Conservation (phyloP, 306 rosid species). For the Gillenia trifoliata region DNA sequence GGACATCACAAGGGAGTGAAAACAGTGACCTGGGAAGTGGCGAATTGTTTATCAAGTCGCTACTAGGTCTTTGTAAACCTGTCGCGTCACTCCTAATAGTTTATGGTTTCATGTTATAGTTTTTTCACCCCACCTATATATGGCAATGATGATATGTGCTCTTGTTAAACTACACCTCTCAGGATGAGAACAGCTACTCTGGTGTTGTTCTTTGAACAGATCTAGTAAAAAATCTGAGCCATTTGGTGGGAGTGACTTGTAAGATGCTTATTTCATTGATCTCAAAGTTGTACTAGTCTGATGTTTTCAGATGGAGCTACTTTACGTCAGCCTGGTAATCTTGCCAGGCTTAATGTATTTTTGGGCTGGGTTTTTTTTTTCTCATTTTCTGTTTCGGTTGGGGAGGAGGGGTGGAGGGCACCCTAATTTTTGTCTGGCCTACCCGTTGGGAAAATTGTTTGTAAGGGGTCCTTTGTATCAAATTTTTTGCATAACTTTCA, state of each 20-base stretch:
- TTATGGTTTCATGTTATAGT: neutral
- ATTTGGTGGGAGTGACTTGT: neutral
- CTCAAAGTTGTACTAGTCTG: neutral
- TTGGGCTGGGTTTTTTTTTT: neutral
- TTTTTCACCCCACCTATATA: neutral
- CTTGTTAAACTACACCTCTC: constrained; percentile 9
- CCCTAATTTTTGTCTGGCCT: neutral
- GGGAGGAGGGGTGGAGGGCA: neutral
- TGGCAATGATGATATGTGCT: constrained; percentile 3
- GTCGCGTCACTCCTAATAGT: neutral
- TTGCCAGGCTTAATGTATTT: neutral
- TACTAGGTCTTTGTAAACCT: neutral
- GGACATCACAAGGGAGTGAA: neutral
- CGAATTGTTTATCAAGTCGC: neutral
- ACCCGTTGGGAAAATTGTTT: neutral
- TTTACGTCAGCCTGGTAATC: neutral
- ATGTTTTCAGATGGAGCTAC: neutral
- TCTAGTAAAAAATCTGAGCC: constrained; percentile 8
- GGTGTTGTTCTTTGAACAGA: constrained; percentile 11
- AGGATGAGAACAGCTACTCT: constrained; percentile 13
- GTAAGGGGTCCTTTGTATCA: neutral
- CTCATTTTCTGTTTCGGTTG: neutral
- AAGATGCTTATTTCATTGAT: neutral
- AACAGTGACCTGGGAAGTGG: too few relatives aligned
- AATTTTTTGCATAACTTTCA: neutral